Evolutionary conservation across 768 basidiomycete species (phyloP).

Genomic region (Suillus fuscotomentosus): DNA sequence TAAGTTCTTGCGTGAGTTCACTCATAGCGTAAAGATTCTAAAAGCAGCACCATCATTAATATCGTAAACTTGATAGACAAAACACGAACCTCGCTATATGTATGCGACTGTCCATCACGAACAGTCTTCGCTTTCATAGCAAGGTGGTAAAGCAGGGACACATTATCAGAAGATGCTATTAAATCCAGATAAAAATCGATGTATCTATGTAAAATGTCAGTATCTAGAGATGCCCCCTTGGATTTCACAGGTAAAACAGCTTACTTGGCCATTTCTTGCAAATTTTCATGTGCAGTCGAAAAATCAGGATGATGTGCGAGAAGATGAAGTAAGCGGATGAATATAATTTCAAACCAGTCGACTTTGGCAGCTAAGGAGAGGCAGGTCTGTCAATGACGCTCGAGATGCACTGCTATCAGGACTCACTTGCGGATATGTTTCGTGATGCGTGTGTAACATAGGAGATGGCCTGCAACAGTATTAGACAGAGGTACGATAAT

Average conservation of each 20-base stretch:
- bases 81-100: constrained; percentile 66
- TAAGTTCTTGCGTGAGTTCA: constrained; percentile 87
- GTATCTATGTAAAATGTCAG: constrained; percentile 54
- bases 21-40: constrained; percentile 87
- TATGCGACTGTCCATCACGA: constrained; percentile 68
- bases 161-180: constrained; percentile 75
- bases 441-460: constrained; percentile 53
- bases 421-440: constrained; percentile 45
- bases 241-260: constrained; percentile 20
- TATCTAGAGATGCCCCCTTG: neutral
- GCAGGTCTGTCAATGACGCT: constrained; percentile 1
- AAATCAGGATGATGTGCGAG: constrained; percentile 97
- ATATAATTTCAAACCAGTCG: constrained; percentile 74
- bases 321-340: constrained; percentile 83
- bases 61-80: neutral
- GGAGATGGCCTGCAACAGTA: constrained; percentile 46
- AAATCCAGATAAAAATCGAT: constrained; percentile 84
- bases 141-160: constrained; percentile 80
- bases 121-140: constrained; percentile 85
- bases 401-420: neutral
- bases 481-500: constrained; percentile 5
- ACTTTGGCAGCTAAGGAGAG: constrained; percentile 47
- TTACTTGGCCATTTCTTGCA: constrained; percentile 81
- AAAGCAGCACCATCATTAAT: neutral
- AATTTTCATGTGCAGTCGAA: constrained; percentile 58